Conservation (phyloP, 441 rosid genomes). For the Bruguiera hainesii region DNA sequence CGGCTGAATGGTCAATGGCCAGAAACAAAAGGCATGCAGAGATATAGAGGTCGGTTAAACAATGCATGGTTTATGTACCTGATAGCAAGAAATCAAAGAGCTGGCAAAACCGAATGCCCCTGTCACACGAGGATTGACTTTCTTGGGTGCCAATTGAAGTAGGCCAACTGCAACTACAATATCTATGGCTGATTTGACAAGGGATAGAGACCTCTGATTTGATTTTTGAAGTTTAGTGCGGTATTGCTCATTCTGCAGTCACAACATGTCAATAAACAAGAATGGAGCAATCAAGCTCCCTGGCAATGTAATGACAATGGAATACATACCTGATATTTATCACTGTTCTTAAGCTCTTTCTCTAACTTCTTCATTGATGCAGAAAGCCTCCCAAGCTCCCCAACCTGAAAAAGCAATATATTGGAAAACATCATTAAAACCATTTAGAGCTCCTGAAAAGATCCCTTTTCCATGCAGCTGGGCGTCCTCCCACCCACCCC, state of each 20-base stretch:
- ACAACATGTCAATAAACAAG: not conserved
- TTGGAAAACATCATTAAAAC: constrained; percentile 7
- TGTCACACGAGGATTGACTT: constrained; percentile 86
- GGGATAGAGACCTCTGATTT: constrained; percentile 78
- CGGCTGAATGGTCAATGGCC: too few relatives aligned
- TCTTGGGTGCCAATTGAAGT: constrained; percentile 89
- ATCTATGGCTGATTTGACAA: constrained; percentile 81
- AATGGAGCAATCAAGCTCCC: constrained; percentile 2
- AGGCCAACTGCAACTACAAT: constrained; percentile 82
- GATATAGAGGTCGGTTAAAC: too few relatives aligned
- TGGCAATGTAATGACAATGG: not conserved
- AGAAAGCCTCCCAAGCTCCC: constrained; percentile 89
- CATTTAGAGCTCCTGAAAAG: not conserved
- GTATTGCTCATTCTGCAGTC: constrained; percentile 64
- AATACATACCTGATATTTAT: constrained; percentile 53
- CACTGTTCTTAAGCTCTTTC: constrained; percentile 60
- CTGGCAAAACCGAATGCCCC: constrained; percentile 79
- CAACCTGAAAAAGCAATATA: constrained; percentile 39
- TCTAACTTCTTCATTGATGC: constrained; percentile 72
- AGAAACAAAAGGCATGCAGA: too few relatives aligned
- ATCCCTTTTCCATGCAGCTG: not conserved
- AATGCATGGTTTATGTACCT: constrained; percentile 41
- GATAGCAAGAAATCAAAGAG: constrained; percentile 95
- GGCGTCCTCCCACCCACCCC: too few relatives aligned
- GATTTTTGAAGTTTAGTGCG: constrained; percentile 72